Percentiles rank a stretch among this genome's conserved stretches.
Evolutionary conservation across 352 stramenopile species (phyloP).

Genomic region (Thraustochytrium striatum): DNA sequence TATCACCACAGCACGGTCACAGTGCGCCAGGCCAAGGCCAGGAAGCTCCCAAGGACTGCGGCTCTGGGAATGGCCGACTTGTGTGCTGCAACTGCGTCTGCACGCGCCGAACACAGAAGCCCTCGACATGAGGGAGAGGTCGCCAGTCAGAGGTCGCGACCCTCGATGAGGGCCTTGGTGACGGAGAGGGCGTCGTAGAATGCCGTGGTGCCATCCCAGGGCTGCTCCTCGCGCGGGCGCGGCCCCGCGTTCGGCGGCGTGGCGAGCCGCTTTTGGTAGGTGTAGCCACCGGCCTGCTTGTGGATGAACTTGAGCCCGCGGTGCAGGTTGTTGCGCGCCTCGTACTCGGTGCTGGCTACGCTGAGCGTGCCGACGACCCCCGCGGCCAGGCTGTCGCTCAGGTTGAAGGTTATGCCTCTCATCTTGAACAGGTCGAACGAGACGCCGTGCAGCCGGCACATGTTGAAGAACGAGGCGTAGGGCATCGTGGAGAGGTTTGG

Average conservation of each 20-base stretch:
- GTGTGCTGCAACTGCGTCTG: too few relatives aligned
- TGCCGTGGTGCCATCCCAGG: background rate
- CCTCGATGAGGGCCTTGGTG: conserved; percentile 1
- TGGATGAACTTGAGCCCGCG: conserved; percentile 70
- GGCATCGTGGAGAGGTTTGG: conserved; percentile 70
- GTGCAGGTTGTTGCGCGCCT: conserved; percentile 63
- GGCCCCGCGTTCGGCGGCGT: too few relatives aligned
- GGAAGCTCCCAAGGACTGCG: too few relatives aligned
- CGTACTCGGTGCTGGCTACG: conserved; percentile 60
- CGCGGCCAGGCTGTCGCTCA: conserved; percentile 71
- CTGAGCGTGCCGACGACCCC: conserved; percentile 69
- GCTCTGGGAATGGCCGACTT: too few relatives aligned
- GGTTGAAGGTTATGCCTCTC: conserved; percentile 67
- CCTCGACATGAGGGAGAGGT: too few relatives aligned
- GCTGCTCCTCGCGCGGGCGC: background rate
- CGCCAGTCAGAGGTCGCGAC: too few relatives aligned
- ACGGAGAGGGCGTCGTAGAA: conserved; percentile 23
- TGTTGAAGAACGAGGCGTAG: conserved; percentile 76
- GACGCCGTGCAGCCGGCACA: conserved; percentile 74
- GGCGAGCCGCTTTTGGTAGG: too few relatives aligned
- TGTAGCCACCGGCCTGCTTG: conserved; percentile 60
- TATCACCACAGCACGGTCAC: too few relatives aligned
- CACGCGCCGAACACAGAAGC: too few relatives aligned
- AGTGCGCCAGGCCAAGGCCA: too few relatives aligned
- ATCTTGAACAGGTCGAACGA: conserved; percentile 68